These are phyloP conservation scores for Tremellales sp. DNA, from an alignment of 1,284 basidiomycete genomes.

Conservation along the genomic window DNA sequence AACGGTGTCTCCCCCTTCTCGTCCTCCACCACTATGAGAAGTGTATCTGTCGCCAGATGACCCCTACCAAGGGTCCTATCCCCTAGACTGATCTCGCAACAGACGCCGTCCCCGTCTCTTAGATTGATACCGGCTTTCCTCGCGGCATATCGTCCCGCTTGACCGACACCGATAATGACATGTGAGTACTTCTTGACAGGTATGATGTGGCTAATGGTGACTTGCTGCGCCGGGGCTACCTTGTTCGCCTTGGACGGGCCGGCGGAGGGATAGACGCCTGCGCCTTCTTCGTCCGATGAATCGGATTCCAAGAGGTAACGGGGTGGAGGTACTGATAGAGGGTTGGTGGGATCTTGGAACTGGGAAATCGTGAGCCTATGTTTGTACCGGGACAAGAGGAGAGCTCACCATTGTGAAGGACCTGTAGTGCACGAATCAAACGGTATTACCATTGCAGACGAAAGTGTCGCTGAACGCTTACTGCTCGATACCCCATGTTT, in stretches of 20 bases:
- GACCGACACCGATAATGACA: conserved; percentile 29
- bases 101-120: conserved; percentile 4
- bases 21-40: conserved; percentile 12
- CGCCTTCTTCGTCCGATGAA: conserved; percentile 45
- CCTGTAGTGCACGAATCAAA: no score
- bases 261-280: conserved; percentile 29
- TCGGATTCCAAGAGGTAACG: conserved; percentile 47
- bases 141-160: conserved; percentile 33
- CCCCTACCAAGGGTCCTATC: conserved; percentile 7
- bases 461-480: no score
- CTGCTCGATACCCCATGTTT: no score
- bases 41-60: conserved; percentile 1
- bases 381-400: no score
- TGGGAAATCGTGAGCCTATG: no score
- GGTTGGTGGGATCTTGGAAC: conserved; percentile 27
- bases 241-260: neutral
- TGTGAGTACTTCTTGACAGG: neutral
- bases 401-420: no score
- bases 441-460: no score
- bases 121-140: conserved; percentile 12
- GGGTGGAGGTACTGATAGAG: conserved; percentile 35
- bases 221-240: neutral
- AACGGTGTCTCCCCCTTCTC: conserved; percentile 11
- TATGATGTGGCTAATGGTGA: neutral
- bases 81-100: conserved; percentile 16